Evolutionary conservation across 306 rosid genomes (phyloP).

Genomic region (Corylus avellana): DNA sequence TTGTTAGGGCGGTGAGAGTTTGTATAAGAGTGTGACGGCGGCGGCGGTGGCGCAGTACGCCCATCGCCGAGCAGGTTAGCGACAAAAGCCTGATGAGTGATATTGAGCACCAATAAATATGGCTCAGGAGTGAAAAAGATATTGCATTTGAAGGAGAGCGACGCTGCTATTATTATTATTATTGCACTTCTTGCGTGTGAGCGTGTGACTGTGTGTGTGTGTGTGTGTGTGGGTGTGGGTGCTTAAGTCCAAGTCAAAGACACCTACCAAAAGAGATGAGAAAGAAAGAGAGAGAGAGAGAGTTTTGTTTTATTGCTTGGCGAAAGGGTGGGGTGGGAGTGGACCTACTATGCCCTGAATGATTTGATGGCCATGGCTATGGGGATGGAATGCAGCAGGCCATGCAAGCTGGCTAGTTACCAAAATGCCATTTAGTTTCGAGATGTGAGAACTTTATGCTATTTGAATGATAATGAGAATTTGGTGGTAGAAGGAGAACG

Average conservation of each 20-base stretch:
- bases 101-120: background rate
- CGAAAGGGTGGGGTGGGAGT: background rate
- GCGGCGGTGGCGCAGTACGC: conserved; percentile 44
- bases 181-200: conserved; percentile 41
- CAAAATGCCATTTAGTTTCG: background rate
- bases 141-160: background rate
- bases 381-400: background rate
- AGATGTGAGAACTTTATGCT: background rate
- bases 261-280: conserved; percentile 24
- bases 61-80: conserved; percentile 50
- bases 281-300: background rate
- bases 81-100: background rate
- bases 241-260: conserved; percentile 56
- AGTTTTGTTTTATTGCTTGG: conserved; percentile 41
- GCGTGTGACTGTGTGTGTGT: conserved; percentile 12
- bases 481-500: too few species aligned
- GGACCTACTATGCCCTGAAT: conserved; percentile 27
- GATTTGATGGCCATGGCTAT: conserved; percentile 28
- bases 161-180: background rate
- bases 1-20: conserved; percentile 47
- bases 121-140: background rate
- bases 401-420: background rate
- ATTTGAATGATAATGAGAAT: too few species aligned
- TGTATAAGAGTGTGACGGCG: conserved; percentile 25
- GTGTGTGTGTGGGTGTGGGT: conserved; percentile 27